These are phyloP conservation scores for Fonsecaea multimorphosa DNA, from an alignment of 2,329 filamentous ascomycete species.

Conservation along the genomic window DNA sequence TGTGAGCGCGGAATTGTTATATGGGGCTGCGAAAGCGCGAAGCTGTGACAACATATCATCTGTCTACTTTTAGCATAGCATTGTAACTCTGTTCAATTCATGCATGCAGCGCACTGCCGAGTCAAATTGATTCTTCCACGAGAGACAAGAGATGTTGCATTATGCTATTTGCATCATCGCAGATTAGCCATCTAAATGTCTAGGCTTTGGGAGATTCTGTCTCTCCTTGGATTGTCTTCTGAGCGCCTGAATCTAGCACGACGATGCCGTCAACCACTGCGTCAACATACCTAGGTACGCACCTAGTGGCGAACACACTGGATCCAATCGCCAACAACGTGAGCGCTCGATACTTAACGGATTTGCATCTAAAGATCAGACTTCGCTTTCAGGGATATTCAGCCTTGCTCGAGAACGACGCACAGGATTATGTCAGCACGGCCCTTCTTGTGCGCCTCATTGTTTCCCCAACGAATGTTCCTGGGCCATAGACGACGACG, in stretches of 20 bases:
- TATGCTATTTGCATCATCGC: too few species aligned
- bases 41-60: not conserved
- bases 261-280: not conserved
- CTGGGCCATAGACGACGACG: not conserved
- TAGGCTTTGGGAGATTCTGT: not conserved
- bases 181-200: not conserved
- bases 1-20: not conserved
- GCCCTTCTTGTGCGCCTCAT: not conserved
- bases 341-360: not conserved
- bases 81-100: constrained; percentile 2
- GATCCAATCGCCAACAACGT: not conserved
- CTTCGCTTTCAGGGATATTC: not conserved
- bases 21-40: not conserved
- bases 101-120: not conserved
- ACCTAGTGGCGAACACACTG: not conserved
- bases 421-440: not conserved
- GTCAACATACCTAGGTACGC: not conserved
- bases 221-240: too few species aligned
- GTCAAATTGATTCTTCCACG: not conserved
- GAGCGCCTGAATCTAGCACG: not conserved
- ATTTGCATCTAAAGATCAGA: not conserved
- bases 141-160: not conserved
- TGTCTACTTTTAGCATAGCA: constrained; percentile 1
- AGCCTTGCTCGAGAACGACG: not conserved
- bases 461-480: not conserved